A percentile compares a stretch with the other conserved stretches of the same genome.
Conservation (phyloP, 768 basidiomycete genomes). For the Tricholoma matsutake region DNA sequence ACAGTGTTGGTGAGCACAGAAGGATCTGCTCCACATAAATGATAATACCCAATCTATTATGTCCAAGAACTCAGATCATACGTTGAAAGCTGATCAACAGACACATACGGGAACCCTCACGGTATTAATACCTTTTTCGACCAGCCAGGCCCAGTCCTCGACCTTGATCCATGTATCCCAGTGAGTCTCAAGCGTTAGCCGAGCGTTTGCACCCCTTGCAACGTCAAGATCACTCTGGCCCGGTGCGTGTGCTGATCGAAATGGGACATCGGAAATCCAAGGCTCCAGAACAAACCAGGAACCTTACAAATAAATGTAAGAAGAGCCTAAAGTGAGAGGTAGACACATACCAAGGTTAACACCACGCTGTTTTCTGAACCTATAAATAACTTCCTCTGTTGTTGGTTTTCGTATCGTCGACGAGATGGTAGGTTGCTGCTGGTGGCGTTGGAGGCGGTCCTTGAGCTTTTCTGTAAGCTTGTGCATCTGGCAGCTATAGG, state of each 20-base stretch:
- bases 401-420: background rate
- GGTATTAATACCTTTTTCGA: conserved; percentile 53
- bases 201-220: conserved; percentile 53
- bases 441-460: background rate
- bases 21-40: conserved; percentile 56
- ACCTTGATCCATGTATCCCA: conserved; percentile 74
- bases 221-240: conserved; percentile 71
- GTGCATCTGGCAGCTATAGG: background rate
- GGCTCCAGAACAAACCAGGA: conserved; percentile 79
- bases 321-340: background rate
- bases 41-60: conserved; percentile 69
- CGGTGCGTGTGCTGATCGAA: conserved; percentile 46
- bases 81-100: conserved; percentile 10
- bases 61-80: background rate
- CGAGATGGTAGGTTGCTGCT: background rate
- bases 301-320: conserved; percentile 34
- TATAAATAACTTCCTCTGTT: conserved; percentile 25
- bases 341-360: conserved; percentile 68
- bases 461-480: background rate
- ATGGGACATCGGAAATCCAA: conserved; percentile 69
- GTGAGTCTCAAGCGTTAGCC: conserved; percentile 53
- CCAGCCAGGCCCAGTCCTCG: conserved; percentile 63
- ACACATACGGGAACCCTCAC: conserved; percentile 57
- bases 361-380: conserved; percentile 74
- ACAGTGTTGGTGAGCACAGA: conserved; percentile 63